phyloP scores from a whole-genome alignment of 345 rosid genomes.

The Syzygium jambos region DNA sequence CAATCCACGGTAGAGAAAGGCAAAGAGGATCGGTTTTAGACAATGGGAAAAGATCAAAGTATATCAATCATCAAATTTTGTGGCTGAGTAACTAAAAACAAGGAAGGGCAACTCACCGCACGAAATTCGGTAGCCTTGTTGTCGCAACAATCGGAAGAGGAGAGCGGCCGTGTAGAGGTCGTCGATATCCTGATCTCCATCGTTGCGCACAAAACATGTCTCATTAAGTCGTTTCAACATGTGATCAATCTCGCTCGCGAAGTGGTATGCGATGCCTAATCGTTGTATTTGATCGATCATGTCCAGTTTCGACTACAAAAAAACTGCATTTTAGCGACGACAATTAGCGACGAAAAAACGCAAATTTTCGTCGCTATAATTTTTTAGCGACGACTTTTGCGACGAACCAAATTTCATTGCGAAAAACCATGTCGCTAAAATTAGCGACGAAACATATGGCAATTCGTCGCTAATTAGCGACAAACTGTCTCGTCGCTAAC shows the following conservation, averaged over 20 bases:
- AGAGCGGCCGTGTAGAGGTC: constrained; percentile 4
- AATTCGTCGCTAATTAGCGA: too few relatives aligned
- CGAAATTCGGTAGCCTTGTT: constrained; percentile 7
- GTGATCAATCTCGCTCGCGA: constrained; percentile 5
- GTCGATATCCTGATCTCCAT: neutral
- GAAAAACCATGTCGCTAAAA: too few relatives aligned
- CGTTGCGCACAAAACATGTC: neutral
- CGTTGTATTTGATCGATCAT: constrained; percentile 10
- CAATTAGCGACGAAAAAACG: too few relatives aligned
- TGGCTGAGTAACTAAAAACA: neutral
- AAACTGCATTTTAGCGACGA: too few relatives aligned
- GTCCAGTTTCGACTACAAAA: too few relatives aligned
- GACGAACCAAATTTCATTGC: too few relatives aligned
- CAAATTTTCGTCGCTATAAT: too few relatives aligned
- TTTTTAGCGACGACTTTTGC: too few relatives aligned
- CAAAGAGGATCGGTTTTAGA: neutral
- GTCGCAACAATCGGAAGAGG: constrained; percentile 10
- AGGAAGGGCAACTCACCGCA: neutral
- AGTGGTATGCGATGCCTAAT: constrained; percentile 8
- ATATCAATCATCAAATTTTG: neutral
- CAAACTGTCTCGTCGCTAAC: too few relatives aligned
- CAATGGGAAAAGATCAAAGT: neutral
- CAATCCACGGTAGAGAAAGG: neutral
- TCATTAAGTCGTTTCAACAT: neutral
- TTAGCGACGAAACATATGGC: too few relatives aligned